A percentile compares a stretch with the other conserved stretches of the same genome.
These are phyloP conservation scores for Coprinellus micaceus DNA, from an alignment of 768 basidiomycete species.

Conservation along the genomic window DNA sequence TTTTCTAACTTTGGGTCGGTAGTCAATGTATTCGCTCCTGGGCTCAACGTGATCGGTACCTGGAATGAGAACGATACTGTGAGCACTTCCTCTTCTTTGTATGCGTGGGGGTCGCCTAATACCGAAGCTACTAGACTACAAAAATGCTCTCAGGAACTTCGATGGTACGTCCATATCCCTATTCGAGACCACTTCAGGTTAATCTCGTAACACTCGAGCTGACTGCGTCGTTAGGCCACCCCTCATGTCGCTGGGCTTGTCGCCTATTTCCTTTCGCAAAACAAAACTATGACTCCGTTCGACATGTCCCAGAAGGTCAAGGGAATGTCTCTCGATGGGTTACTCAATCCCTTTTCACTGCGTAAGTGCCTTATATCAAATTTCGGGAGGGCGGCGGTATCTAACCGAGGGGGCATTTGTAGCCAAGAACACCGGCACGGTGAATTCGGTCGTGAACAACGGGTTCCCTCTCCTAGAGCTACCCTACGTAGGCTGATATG, in stretches of 20 bases:
- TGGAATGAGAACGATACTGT: background rate
- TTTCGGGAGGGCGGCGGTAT: too few species aligned
- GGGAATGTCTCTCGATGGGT: background rate
- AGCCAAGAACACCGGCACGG: too few species aligned
- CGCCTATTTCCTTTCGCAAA: conserved; percentile 30
- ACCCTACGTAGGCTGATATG: too few species aligned
- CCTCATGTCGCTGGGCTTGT: conserved; percentile 40
- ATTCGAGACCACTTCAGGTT: too few species aligned
- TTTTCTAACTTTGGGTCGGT: conserved; percentile 30
- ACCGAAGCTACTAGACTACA: conserved; percentile 11
- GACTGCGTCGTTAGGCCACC: conserved; percentile 25
- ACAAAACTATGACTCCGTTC: conserved; percentile 31
- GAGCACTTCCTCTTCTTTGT: background rate
- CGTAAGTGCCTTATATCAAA: too few species aligned
- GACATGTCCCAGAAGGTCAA: conserved; percentile 11
- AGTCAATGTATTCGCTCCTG: conserved; percentile 33
- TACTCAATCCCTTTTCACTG: background rate
- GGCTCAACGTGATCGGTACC: conserved; percentile 8
- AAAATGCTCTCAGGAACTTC: conserved; percentile 26
- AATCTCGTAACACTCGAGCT: background rate
- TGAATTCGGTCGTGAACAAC: too few species aligned
- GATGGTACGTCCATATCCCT: conserved; percentile 19
- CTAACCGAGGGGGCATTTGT: too few species aligned
- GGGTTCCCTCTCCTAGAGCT: too few species aligned
- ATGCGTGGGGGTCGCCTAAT: background rate